These are phyloP conservation scores for Cryptococcus jaspeensis DNA, from an alignment of 1,284 basidiomycete species.

Conservation along the genomic window DNA sequence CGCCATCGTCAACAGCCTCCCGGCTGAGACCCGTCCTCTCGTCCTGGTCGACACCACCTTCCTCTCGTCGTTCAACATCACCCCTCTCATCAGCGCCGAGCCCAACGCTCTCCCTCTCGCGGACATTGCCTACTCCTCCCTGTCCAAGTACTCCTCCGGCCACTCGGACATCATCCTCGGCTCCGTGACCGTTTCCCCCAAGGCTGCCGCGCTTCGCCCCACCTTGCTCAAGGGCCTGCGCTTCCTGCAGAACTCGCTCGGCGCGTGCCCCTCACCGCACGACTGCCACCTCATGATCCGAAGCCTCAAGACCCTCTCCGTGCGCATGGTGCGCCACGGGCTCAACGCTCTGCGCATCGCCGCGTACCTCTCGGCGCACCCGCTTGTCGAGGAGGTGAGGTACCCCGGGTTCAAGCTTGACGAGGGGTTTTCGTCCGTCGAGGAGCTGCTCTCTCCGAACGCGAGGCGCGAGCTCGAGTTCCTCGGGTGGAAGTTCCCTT, in stretches of 20 bases:
- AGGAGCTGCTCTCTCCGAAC: slow-evolving; percentile 62
- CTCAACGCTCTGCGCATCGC: slow-evolving; percentile 78
- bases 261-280: slow-evolving; percentile 81
- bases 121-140: slow-evolving; percentile 52
- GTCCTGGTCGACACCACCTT: slow-evolving; percentile 92
- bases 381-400: slow-evolving; percentile 68
- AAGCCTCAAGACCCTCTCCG: slow-evolving; percentile 83
- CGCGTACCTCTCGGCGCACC: slow-evolving; percentile 59
- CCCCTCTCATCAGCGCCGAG: slow-evolving; percentile 69
- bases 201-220: slow-evolving; percentile 15
- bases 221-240: slow-evolving; percentile 57
- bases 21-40: slow-evolving; percentile 53
- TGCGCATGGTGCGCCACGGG: slow-evolving; percentile 86
- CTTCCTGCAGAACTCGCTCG: slow-evolving; percentile 88
- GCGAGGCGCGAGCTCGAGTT: slow-evolving; percentile 65
- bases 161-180: slow-evolving; percentile 92
- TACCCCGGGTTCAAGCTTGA: slow-evolving; percentile 77
- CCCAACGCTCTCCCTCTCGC: slow-evolving; percentile 57
- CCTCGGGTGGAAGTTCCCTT: slow-evolving; percentile 48
- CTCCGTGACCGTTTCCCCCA: slow-evolving; percentile 61
- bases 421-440: slow-evolving; percentile 63
- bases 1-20: slow-evolving; percentile 63
- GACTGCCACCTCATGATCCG: slow-evolving; percentile 91
- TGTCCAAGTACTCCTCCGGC: slow-evolving; percentile 92
- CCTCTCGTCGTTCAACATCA: slow-evolving; percentile 86